phyloP scores from a whole-genome alignment of 208 protist species.

The Leishmania mexicana region DNA sequence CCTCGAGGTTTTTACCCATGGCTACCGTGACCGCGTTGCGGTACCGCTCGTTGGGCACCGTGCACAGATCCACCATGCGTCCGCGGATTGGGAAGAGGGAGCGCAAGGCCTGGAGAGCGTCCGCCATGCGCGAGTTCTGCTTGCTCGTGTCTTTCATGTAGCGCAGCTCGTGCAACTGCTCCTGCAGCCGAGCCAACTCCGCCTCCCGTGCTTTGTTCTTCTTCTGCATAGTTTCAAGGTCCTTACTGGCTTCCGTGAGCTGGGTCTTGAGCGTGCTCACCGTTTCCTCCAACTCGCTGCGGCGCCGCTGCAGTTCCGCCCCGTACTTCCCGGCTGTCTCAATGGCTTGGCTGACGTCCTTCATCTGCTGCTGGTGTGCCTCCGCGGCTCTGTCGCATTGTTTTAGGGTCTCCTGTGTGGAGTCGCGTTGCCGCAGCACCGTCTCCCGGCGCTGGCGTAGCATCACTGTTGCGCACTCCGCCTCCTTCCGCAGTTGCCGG shows the following conservation, averaged over 20 bases:
- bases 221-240: conserved; percentile 50
- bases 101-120: conserved; percentile 92
- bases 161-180: conserved; percentile 88
- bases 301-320: conserved; percentile 59
- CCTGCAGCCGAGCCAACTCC: conserved; percentile 87
- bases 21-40: conserved; percentile 94
- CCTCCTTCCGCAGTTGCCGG: conserved; percentile 76
- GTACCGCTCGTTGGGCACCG: conserved; percentile 90
- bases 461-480: conserved; percentile 81
- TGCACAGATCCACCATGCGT: conserved; percentile 94
- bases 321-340: conserved; percentile 37
- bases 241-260: conserved; percentile 38
- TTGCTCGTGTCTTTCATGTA: conserved; percentile 86
- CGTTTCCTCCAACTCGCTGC: conserved; percentile 50
- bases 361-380: conserved; percentile 50
- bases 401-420: conserved; percentile 54
- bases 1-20: conserved; percentile 96
- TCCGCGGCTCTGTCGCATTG: conserved; percentile 64
- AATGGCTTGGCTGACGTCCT: conserved; percentile 47
- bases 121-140: conserved; percentile 67
- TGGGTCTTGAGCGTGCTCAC: conserved; percentile 41
- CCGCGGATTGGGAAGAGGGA: conserved; percentile 91
- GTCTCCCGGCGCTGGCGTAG: conserved; percentile 78
- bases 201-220: conserved; percentile 71
- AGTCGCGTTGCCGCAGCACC: conserved; percentile 69